Percentiles rank a stretch among this genome's conserved stretches.
These are phyloP conservation scores for Mortierella sp. DNA, from an alignment of 371 early-diverging fungal genomes.

Conservation along the genomic window DNA sequence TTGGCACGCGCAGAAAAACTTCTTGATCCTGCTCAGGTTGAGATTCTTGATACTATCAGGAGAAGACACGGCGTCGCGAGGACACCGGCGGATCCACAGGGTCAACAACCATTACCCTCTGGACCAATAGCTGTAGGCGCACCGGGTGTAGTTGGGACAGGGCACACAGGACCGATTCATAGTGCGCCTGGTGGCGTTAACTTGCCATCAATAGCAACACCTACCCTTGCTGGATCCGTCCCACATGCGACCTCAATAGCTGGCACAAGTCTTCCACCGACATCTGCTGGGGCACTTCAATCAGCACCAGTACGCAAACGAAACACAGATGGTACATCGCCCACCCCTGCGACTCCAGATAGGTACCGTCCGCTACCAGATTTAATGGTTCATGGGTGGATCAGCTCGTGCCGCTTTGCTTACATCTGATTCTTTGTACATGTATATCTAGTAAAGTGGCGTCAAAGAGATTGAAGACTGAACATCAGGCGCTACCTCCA, in stretches of 20 bases:
- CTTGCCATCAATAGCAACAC: not conserved
- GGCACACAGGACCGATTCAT: not conserved
- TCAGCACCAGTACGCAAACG: constrained; percentile 46
- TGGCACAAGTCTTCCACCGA: constrained; percentile 11
- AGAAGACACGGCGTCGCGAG: constrained; percentile 19
- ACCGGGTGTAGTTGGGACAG: not conserved
- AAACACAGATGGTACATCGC: constrained; percentile 20
- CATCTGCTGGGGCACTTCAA: constrained; percentile 8
- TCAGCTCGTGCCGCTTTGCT: not conserved
- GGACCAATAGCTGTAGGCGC: constrained; percentile 1
- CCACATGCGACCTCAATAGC: not conserved
- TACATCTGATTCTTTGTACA: not conserved
- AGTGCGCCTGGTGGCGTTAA: not conserved
- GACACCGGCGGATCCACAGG: not conserved
- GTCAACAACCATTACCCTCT: not conserved
- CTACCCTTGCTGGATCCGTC: not conserved
- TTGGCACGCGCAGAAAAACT: constrained; percentile 32
- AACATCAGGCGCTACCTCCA: constrained; percentile 20
- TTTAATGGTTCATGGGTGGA: constrained; percentile 10
- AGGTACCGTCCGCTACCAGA: constrained; percentile 6
- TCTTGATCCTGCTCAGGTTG: constrained; percentile 43
- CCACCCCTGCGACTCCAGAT: constrained; percentile 26
- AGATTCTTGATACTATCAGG: constrained; percentile 45
- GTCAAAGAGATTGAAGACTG: constrained; percentile 37
- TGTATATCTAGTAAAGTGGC: constrained; percentile 21